Evolutionary conservation across 768 basidiomycete species (phyloP).

Genomic region (Tulasnella sp.): DNA sequence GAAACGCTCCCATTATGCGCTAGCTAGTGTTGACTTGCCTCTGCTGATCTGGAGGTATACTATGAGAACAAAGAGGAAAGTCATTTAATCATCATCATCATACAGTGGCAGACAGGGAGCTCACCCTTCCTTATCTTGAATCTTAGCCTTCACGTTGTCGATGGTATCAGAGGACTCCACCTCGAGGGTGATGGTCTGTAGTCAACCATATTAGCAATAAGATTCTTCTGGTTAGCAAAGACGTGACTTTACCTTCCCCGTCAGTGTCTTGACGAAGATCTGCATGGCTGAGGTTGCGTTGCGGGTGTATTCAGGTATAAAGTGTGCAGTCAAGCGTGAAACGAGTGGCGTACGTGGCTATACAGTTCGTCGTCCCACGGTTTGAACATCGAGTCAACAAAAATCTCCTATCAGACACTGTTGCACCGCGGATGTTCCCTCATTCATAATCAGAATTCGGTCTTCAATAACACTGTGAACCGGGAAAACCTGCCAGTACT

Average conservation of each 20-base stretch:
- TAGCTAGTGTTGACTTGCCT: conserved; percentile 22
- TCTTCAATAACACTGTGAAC: too few relatives aligned
- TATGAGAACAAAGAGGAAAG: conserved; percentile 21
- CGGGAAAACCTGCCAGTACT: too few relatives aligned
- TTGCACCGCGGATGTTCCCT: neutral
- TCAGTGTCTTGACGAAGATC: conserved; percentile 84
- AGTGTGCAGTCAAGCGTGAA: neutral
- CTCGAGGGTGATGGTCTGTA: conserved; percentile 92
- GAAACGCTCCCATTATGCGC: neutral
- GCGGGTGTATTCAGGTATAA: neutral
- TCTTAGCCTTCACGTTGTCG: conserved; percentile 85
- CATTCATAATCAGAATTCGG: too few relatives aligned
- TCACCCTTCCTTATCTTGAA: conserved; percentile 70
- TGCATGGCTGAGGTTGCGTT: conserved; percentile 33
- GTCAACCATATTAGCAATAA: conserved; percentile 22
- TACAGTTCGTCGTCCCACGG: neutral
- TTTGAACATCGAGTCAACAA: neutral
- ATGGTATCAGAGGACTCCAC: conserved; percentile 95
- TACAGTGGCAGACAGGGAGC: conserved; percentile 18
- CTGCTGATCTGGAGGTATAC: conserved; percentile 91
- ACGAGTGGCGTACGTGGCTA: neutral
- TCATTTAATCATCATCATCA: neutral
- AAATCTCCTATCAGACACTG: neutral
- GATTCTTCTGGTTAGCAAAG: neutral
- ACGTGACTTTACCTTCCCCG: conserved; percentile 39